Evolutionary conservation across 805 yeast genomes (phyloP).

Genomic region (Yarrowia sp.): DNA sequence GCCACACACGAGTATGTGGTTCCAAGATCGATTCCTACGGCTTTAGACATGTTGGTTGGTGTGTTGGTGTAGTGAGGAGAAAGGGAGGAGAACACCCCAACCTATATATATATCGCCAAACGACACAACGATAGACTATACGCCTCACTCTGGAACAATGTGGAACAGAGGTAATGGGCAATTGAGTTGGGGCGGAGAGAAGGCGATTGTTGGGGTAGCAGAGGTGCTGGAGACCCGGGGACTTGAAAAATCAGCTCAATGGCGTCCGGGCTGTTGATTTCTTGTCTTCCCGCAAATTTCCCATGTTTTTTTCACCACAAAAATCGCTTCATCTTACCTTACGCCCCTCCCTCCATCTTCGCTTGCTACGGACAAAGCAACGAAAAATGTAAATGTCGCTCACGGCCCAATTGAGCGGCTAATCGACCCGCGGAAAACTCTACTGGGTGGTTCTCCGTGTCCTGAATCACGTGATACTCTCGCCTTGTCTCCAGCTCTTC

Average conservation of each 20-base stretch:
- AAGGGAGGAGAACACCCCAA: no score
- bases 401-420: not conserved
- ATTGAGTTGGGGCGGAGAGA: constrained; percentile 15
- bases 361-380: no score
- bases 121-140: not conserved
- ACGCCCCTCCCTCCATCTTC: no score
- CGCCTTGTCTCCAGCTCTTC: no score
- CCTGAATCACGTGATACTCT: not conserved
- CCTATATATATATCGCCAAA: not conserved
- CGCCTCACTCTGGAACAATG: constrained; percentile 13
- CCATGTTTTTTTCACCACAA: no score
- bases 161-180: constrained; percentile 4
- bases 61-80: no score
- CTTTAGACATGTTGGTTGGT: constrained; percentile 53
- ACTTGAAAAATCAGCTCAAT: no score
- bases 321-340: no score
- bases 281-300: no score
- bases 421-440: not conserved
- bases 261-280: no score
- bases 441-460: not conserved
- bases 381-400: no score
- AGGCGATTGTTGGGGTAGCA: no score
- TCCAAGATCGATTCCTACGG: constrained; percentile 58
- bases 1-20: constrained; percentile 68
- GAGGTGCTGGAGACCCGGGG: not conserved